These are phyloP conservation scores for Chrysoporthe cubensis DNA, from an alignment of 2,329 filamentous ascomycete species.

Conservation along the genomic window DNA sequence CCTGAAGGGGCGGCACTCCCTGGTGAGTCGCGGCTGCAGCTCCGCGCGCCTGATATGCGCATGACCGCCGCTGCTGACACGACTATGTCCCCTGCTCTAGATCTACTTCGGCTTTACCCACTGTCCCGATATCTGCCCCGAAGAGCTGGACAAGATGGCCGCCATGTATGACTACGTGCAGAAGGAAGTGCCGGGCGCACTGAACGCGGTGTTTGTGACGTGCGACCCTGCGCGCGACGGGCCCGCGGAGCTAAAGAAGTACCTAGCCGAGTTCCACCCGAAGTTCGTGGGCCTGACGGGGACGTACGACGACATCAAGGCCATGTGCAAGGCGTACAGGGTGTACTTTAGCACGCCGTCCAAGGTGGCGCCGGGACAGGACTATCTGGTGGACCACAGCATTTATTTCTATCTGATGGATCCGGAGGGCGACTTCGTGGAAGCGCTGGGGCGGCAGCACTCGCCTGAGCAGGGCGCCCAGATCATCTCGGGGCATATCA, in stretches of 20 bases:
- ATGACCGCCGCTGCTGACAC: constrained; percentile 1
- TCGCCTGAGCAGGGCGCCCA: constrained; percentile 83
- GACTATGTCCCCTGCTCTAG: constrained; percentile 46
- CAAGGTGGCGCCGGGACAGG: constrained; percentile 87
- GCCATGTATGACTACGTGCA: constrained; percentile 80
- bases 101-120: constrained; percentile 99
- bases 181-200: constrained; percentile 50
- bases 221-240: constrained; percentile 94
- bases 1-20: constrained; percentile 82
- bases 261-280: constrained; percentile 89
- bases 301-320: constrained; percentile 90
- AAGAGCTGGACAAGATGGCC: constrained; percentile 99
- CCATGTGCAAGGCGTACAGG: constrained; percentile 91
- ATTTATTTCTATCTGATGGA: constrained; percentile 99
- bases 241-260: constrained; percentile 80
- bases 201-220: constrained; percentile 88
- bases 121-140: constrained; percentile 97
- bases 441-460: constrained; percentile 93
- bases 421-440: constrained; percentile 96
- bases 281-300: constrained; percentile 88
- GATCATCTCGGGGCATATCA: constrained; percentile 85
- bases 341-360: constrained; percentile 96
- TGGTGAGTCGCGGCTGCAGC: constrained; percentile 54
- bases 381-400: constrained; percentile 97
- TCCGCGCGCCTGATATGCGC: background rate